Conservation (phyloP, 805 yeast genomes). For the Huiozyma naganishii region DNA sequence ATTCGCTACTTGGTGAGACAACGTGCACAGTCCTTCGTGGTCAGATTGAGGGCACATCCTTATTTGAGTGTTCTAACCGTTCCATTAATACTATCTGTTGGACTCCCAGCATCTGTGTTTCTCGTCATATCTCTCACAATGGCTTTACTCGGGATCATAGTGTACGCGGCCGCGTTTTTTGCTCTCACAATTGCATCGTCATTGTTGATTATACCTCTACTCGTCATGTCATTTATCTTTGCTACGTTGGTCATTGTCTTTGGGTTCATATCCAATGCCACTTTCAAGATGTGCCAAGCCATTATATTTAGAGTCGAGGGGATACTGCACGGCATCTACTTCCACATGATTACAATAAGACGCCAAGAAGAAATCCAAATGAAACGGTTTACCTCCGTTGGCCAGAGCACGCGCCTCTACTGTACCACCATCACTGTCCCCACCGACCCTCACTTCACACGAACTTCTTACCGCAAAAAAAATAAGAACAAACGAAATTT, state of each 20-base stretch:
- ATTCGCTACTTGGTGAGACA: conserved; percentile 1
- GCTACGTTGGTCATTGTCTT: conserved; percentile 21
- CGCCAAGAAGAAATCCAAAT: no score
- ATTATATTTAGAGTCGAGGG: neutral
- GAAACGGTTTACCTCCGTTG: no score
- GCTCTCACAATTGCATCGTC: conserved; percentile 15
- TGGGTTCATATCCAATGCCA: conserved; percentile 22
- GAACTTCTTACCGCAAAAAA: no score
- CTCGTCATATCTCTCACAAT: conserved; percentile 15
- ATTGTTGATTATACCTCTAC: conserved; percentile 20
- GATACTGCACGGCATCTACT: neutral
- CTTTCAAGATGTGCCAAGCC: conserved; percentile 10
- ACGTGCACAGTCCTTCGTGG: neutral
- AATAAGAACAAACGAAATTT: no score
- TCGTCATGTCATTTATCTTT: conserved; percentile 19
- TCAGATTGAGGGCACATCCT: conserved; percentile 13
- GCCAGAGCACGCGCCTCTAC: no score
- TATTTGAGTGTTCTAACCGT: conserved; percentile 9
- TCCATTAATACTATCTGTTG: neutral
- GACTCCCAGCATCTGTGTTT: conserved; percentile 7
- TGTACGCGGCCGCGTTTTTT: conserved; percentile 17
- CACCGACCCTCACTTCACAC: no score
- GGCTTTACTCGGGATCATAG: conserved; percentile 13
- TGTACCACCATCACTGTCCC: no score
- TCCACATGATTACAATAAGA: no score